phyloP scores from a whole-genome alignment of 345 rosid species.

The Geranium brycei region DNA sequence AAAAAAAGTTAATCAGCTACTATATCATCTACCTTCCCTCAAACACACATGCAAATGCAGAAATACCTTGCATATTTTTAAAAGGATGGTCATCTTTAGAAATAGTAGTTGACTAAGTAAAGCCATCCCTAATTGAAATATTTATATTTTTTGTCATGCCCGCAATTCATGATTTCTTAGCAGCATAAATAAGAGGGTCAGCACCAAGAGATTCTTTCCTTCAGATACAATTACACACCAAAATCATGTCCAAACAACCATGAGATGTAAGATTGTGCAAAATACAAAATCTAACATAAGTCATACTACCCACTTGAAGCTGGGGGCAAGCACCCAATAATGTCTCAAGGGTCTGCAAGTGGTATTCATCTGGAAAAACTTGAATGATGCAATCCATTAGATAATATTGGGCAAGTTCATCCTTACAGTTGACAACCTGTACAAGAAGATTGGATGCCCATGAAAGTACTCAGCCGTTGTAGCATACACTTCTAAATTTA shows the following conservation, averaged over 20 bases:
- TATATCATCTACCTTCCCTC: not conserved
- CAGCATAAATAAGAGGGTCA: no score
- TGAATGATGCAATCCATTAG: constrained; percentile 94
- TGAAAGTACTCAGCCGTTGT: not conserved
- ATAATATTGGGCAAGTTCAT: constrained; percentile 78
- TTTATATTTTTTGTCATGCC: no score
- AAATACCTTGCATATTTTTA: no score
- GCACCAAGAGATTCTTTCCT: no score
- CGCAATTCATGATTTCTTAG: no score
- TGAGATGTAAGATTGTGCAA: no score
- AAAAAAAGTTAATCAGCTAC: not conserved
- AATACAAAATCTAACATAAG: not conserved
- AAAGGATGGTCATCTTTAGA: no score
- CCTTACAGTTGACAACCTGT: constrained; percentile 89
- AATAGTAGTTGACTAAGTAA: no score
- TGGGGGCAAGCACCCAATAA: constrained; percentile 76
- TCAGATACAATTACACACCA: no score
- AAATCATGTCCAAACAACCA: no score
- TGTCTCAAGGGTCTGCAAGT: constrained; percentile 81
- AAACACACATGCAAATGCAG: not conserved
- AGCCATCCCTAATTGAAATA: no score
- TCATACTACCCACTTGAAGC: constrained; percentile 43
- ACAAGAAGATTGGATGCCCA: not conserved
- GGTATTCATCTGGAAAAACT: constrained; percentile 93
- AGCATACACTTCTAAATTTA: not conserved